phyloP scores from a whole-genome alignment of 768 basidiomycete species.

The Daedaleopsis sinensis region DNA sequence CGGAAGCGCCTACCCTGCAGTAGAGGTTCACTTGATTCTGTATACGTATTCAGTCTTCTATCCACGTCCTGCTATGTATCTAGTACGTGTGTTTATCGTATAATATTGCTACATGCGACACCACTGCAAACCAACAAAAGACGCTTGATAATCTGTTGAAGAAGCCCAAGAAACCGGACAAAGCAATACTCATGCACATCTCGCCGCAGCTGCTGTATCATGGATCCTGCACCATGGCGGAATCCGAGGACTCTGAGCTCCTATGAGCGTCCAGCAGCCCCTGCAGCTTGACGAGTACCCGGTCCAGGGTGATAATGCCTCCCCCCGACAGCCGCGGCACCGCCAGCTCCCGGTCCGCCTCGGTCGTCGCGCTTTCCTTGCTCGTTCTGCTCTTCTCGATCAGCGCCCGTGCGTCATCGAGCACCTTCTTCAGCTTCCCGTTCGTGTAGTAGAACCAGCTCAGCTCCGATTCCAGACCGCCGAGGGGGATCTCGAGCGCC shows the following conservation, averaged over 20 bases:
- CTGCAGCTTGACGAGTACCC: slow-evolving; percentile 72
- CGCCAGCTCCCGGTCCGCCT: slow-evolving; percentile 47
- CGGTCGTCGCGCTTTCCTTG: slow-evolving; percentile 32
- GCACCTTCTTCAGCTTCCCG: slow-evolving; percentile 68
- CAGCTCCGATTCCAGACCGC: slow-evolving; percentile 73
- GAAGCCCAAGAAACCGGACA: not conserved
- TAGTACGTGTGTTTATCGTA: too few relatives aligned
- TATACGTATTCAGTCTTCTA: too few relatives aligned
- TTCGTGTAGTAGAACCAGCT: slow-evolving; percentile 69
- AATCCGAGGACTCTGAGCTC: not conserved
- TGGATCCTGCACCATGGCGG: not conserved
- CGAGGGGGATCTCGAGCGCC: slow-evolving; percentile 79
- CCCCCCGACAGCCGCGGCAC: slow-evolving; percentile 81
- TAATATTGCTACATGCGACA: too few relatives aligned
- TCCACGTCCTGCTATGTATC: too few relatives aligned
- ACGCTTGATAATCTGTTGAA: too few relatives aligned
- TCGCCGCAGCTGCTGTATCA: not conserved
- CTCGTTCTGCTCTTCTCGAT: slow-evolving; percentile 66
- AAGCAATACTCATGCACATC: not conserved
- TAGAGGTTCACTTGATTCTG: too few relatives aligned
- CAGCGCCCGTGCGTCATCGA: slow-evolving; percentile 61
- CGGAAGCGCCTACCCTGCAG: too few relatives aligned
- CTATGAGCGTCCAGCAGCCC: slow-evolving; percentile 34
- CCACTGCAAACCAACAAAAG: too few relatives aligned
- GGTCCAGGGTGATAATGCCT: slow-evolving; percentile 75